Conservation (phyloP, 768 basidiomycete genomes). For the Hericium erinaceus region DNA sequence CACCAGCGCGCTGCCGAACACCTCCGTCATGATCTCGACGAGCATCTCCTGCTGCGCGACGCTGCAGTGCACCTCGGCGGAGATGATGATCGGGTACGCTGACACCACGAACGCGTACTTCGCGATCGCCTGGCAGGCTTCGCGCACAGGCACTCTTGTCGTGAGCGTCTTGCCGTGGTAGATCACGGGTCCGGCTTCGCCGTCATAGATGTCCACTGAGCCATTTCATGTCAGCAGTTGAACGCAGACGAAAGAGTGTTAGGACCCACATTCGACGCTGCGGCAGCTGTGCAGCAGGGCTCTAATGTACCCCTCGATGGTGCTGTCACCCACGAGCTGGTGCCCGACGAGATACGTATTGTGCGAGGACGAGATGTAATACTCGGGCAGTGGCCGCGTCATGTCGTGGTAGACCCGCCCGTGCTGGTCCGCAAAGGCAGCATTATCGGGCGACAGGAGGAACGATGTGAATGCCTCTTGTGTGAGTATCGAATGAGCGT, state of each 20-base stretch:
- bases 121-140: conserved; percentile 72
- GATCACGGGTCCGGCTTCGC: conserved; percentile 74
- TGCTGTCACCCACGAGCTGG: conserved; percentile 81
- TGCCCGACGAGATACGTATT: conserved; percentile 88
- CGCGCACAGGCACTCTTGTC: conserved; percentile 69
- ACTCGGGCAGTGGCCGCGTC: conserved; percentile 80
- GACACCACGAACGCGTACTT: conserved; percentile 89
- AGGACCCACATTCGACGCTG: conserved; percentile 81
- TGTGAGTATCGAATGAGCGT: conserved; percentile 24
- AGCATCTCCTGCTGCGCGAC: conserved; percentile 72
- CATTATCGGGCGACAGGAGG: conserved; percentile 73
- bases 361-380: conserved; percentile 84
- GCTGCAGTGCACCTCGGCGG: conserved; percentile 84
- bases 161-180: conserved; percentile 90
- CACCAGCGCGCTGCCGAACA: conserved; percentile 48
- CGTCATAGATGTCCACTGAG: conserved; percentile 88
- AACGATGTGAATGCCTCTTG: conserved; percentile 68
- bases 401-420: conserved; percentile 67
- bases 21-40: conserved; percentile 60
- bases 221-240: too few relatives aligned
- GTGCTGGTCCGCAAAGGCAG: conserved; percentile 45
- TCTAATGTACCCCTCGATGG: conserved; percentile 88
- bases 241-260: not conserved
- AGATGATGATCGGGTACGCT: conserved; percentile 88
- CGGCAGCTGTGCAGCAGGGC: conserved; percentile 84